A percentile compares a stretch with the other conserved stretches of the same genome.
Conservation (phyloP, 2,329 filamentous ascomycete genomes). For the Sclerotinia trifoliorum region DNA sequence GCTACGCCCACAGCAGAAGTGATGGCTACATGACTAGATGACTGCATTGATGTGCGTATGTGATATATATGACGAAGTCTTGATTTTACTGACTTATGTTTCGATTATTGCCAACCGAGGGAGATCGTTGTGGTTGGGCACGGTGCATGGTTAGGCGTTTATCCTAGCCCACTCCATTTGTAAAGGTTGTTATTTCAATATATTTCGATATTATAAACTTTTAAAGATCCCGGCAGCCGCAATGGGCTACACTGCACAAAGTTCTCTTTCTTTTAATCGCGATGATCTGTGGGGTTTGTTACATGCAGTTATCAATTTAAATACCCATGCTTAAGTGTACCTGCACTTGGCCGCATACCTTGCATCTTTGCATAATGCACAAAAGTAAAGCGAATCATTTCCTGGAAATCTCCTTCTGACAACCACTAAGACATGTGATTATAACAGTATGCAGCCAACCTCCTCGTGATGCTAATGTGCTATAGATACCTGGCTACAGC, state of each 20-base stretch:
- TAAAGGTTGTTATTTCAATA: neutral
- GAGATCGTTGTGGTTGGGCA: neutral
- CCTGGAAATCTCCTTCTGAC: conserved; percentile 5
- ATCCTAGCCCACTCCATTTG: neutral
- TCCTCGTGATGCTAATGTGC: conserved; percentile 10
- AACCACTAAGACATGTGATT: conserved; percentile 23
- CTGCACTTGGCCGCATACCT: neutral
- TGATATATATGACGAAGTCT: neutral
- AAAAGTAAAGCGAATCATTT: neutral
- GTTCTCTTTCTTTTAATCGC: conserved; percentile 2
- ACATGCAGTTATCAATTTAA: conserved; percentile 16
- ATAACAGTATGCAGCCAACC: conserved; percentile 22
- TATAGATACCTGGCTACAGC: neutral
- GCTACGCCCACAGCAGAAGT: neutral
- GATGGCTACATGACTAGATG: conserved; percentile 1
- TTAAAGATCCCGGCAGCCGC: neutral
- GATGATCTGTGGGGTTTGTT: conserved; percentile 21
- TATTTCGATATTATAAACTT: neutral
- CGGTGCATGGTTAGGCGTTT: neutral
- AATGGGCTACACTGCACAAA: neutral
- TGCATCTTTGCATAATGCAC: conserved; percentile 13
- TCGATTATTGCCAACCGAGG: neutral
- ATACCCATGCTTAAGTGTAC: conserved; percentile 14
- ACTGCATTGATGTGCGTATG: neutral
- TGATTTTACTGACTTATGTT: neutral